These are phyloP conservation scores for Cnidoscolus chayamansa DNA, from an alignment of 441 rosid species.

Conservation along the genomic window DNA sequence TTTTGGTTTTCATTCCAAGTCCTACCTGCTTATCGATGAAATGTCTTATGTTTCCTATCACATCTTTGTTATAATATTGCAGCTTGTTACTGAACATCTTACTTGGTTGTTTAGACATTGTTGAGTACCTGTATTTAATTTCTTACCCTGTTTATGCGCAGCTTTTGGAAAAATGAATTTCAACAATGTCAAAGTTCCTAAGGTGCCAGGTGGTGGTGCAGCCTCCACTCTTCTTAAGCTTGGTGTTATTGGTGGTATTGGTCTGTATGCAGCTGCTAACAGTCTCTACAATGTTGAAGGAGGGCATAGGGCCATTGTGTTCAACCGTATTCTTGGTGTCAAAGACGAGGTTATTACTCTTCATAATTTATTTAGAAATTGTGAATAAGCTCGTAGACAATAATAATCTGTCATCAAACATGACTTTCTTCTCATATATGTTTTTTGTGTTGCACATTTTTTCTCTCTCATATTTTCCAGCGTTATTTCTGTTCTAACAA, in stretches of 20 bases:
- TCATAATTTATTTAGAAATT: background rate
- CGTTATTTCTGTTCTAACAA: background rate
- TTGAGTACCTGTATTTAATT: background rate
- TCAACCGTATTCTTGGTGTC: conserved; percentile 68
- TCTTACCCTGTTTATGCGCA: background rate
- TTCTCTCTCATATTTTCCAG: background rate
- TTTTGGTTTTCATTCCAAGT: background rate
- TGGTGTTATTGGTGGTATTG: conserved; percentile 65
- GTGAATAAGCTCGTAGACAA: background rate
- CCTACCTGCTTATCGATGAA: background rate
- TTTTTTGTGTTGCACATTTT: background rate
- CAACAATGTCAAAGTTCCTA: conserved; percentile 69
- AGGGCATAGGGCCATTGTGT: conserved; percentile 84
- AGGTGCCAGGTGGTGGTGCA: conserved; percentile 71
- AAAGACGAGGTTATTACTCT: conserved; percentile 61
- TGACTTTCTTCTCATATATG: background rate
- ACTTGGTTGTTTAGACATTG: background rate
- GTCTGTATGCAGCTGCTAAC: conserved; percentile 59
- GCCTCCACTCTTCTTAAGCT: conserved; percentile 57
- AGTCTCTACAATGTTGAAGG: conserved; percentile 95
- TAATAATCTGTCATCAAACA: background rate
- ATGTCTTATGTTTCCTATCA: background rate
- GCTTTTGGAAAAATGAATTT: conserved; percentile 52
- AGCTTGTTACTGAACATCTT: background rate
- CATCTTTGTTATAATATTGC: background rate